These are phyloP conservation scores for Cinnamomum chago DNA, from an alignment of 164 flowering plant species.

Conservation along the genomic window DNA sequence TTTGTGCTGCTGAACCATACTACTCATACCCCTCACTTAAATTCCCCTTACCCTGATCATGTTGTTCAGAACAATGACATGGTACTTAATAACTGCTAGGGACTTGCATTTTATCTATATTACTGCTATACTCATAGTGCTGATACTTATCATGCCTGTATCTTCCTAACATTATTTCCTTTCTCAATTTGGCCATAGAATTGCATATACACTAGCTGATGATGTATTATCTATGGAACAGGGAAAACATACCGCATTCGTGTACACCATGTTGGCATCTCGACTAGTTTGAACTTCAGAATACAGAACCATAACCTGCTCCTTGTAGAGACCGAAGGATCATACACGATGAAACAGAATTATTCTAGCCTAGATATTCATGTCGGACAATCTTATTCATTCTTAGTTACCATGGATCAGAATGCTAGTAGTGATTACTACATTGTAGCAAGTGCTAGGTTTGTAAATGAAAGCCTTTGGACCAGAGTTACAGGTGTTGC, in stretches of 20 bases:
- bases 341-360: slow-evolving; percentile 92
- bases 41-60: too few species aligned
- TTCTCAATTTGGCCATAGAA: too few species aligned
- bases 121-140: too few species aligned
- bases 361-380: slow-evolving; percentile 91
- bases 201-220: neutral
- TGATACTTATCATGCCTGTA: too few species aligned
- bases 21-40: too few species aligned
- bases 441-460: slow-evolving; percentile 93
- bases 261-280: slow-evolving; percentile 85
- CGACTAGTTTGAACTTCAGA: slow-evolving; percentile 92
- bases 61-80: too few species aligned
- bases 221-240: slow-evolving; percentile 25
- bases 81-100: too few species aligned
- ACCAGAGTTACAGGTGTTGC: slow-evolving; percentile 87
- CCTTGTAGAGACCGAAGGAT: slow-evolving; percentile 87
- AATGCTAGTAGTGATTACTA: slow-evolving; percentile 92
- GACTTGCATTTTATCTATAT: too few species aligned
- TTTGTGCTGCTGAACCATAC: too few species aligned
- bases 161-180: too few species aligned
- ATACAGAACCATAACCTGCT: slow-evolving; percentile 81
- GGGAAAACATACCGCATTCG: slow-evolving; percentile 93
- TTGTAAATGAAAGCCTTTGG: slow-evolving; percentile 88
- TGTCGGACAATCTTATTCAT: slow-evolving; percentile 97
- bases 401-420: slow-evolving; percentile 93